phyloP scores from a whole-genome alignment of 306 rosid species.

The Inga leiocalycina region DNA sequence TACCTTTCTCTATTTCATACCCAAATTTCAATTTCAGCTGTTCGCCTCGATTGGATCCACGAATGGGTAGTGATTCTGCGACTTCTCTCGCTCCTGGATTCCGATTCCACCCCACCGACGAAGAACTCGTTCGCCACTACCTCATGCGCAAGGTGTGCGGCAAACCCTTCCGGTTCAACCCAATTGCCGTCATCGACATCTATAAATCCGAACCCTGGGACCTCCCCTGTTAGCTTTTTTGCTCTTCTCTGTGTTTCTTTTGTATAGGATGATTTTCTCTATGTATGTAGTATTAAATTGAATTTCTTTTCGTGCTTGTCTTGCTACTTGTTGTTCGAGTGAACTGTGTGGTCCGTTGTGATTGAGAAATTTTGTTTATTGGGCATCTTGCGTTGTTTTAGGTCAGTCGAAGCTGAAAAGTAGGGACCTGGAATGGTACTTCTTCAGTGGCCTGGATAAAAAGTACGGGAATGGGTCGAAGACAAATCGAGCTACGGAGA shows the following conservation, averaged over 20 bases:
- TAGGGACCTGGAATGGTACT: slow-evolving; percentile 92
- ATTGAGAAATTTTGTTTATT: neutral
- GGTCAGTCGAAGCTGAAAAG: slow-evolving; percentile 73
- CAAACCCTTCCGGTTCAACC: slow-evolving; percentile 50
- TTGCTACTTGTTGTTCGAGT: neutral
- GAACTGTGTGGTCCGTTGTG: neutral
- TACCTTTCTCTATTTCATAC: neutral
- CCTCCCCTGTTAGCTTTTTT: slow-evolving; percentile 64
- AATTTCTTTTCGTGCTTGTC: neutral
- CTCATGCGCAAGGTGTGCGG: slow-evolving; percentile 72
- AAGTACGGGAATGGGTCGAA: slow-evolving; percentile 81
- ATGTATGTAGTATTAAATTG: slow-evolving; percentile 6
- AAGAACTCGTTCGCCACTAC: slow-evolving; percentile 74
- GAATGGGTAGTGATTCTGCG: slow-evolving; percentile 47
- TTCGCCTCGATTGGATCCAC: slow-evolving; percentile 15
- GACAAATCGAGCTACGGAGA: slow-evolving; percentile 87
- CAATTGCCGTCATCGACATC: slow-evolving; percentile 67
- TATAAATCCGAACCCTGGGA: slow-evolving; percentile 95
- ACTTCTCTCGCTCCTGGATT: slow-evolving; percentile 75
- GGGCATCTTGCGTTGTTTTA: slow-evolving; percentile 12
- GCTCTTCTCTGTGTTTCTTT: neutral
- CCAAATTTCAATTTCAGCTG: neutral
- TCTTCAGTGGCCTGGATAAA: slow-evolving; percentile 75
- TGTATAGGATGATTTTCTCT: neutral
- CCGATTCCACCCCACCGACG: slow-evolving; percentile 97